Percentiles rank a stretch among this genome's conserved stretches.
These are phyloP conservation scores for Chaetomiaceae sp. DNA, from an alignment of 2,329 filamentous ascomycete genomes.

Conservation along the genomic window DNA sequence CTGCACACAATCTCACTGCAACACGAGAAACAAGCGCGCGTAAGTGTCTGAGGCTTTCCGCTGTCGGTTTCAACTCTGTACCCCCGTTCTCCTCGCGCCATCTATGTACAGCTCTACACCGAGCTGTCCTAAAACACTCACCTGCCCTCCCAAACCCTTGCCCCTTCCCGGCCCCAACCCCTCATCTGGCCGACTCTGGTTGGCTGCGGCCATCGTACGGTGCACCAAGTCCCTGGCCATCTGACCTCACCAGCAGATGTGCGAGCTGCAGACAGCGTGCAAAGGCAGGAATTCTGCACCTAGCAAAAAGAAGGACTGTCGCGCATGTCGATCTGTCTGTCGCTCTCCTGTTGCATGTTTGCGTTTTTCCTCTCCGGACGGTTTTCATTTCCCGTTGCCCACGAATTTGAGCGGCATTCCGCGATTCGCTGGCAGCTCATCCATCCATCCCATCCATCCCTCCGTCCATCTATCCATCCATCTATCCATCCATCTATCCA, in stretches of 20 bases:
- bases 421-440: neutral
- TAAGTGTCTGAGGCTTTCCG: conserved; percentile 17
- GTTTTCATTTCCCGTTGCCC: neutral
- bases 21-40: conserved; percentile 18
- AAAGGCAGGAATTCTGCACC: conserved; percentile 15
- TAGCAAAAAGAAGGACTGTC: conserved; percentile 2
- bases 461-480: no score
- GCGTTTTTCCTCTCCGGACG: neutral
- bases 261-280: conserved; percentile 20
- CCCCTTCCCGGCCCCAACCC: conserved; percentile 26
- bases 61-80: conserved; percentile 4
- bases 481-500: no score
- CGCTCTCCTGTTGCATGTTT: neutral
- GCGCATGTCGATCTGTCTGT: conserved; percentile 3
- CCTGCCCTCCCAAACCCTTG: conserved; percentile 25
- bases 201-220: conserved; percentile 26
- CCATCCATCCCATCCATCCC: no score
- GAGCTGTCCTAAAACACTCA: conserved; percentile 27
- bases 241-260: conserved; percentile 29
- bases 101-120: conserved; percentile 17
- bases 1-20: conserved; percentile 8
- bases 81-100: neutral
- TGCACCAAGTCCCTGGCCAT: conserved; percentile 28
- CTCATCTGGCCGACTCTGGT: conserved; percentile 26
- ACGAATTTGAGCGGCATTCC: neutral